Evolutionary conservation across 2,329 filamentous ascomycete genomes (phyloP), one percentile per base, ranked within the genome.

Genomic region (Ophiobolus disseminans): DNA sequence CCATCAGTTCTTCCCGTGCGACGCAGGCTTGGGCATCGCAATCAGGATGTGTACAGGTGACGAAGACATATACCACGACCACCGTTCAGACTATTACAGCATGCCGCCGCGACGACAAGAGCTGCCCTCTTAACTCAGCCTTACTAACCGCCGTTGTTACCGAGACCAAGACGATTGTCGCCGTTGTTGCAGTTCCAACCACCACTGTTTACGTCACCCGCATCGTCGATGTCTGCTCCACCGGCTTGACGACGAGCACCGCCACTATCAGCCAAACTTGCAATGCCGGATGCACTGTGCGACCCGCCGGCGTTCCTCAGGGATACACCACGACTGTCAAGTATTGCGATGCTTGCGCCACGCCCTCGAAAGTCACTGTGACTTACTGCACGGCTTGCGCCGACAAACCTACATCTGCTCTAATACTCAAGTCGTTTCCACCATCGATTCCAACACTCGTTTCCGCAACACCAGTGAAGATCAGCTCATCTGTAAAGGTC

Each of bases 291-390:
- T 45, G 42, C 42, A 19, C 26, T 16, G 26, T 16, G 9, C 23
- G 21, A 3, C 25, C 35, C 10, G 39, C 35, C n/a, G 34, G 34
- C 23, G 26, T 45, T 8, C 34, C 26, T 10, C 42, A 38, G 13
- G 42, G 42, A 7, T 45, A 22, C 26, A 31, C 42, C n/a, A 38
- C 42, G 13, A 45, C 34, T 13, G 42, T 38, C 3, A 38, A 38
- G n/a, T 45, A 45, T 20, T 45, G 42, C 35, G 26, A 38, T 19
- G 42, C 34, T 22, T 45, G 42, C 25, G 42, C 34, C n/a, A 45
- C 34, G 2, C 34, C 42, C 3, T 45, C 42, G 2, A 39, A 23
- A 13, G 35, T 45, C 5, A 39, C 35, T 2, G 26, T 45, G 6
- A 45, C 42, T n/a, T 32, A 37, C 25, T 43, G 40, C 19, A 43